Evolutionary conservation across 2,329 filamentous ascomycete genomes (phyloP), one percentile per base, ranked within the genome.

Genomic region (Sclerotiophoma versabilis): DNA sequence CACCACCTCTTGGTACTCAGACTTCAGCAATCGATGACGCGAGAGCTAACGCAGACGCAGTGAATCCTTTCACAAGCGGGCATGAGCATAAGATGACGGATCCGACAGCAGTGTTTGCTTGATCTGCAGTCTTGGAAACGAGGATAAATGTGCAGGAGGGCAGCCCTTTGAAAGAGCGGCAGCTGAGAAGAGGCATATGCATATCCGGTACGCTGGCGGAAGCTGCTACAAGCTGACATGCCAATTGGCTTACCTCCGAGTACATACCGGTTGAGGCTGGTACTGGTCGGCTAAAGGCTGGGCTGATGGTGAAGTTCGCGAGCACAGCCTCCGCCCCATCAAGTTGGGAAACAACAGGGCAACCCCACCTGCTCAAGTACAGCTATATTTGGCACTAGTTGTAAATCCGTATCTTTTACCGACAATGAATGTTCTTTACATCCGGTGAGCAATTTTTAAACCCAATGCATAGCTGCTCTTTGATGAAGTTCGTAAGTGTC

Each of bases 281-380:
- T 14, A 30, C 38, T 46, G 55, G 65, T 67, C 67, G 59, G 66
- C 53, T 61, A 50, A 45, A 41, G 46, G 36, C 48, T 59, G 57
- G 51, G 42, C 34, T 49, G 47, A 27, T 46, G 36, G 53, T 39
- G 37, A 37, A 49, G 38, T 49, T 51, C 38, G 54, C 51, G 39
- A 39, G 58, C 65, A 65, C 62, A 66, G 66, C 64, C 65, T 63
- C 58, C 47, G 32, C 53, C 45, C 53, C n/a, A n/a, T 34, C 46
- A 45, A 54, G 43, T 15, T 43, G 37, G 30, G 48, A 42, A 60
- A 46, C 43, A 54, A 42, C 51, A 42, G 32, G 32, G 22, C 52
- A 26, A 37, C 44, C 43, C 49, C 48, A 50, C 57, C 20, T 43
- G 41, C 49, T 49, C 17, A 32, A 45, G 43, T 12, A 41, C 29